These are phyloP conservation scores for Mortierella alpina DNA, from an alignment of 192 early-diverging fungal genomes.

Conservation along the genomic window DNA sequence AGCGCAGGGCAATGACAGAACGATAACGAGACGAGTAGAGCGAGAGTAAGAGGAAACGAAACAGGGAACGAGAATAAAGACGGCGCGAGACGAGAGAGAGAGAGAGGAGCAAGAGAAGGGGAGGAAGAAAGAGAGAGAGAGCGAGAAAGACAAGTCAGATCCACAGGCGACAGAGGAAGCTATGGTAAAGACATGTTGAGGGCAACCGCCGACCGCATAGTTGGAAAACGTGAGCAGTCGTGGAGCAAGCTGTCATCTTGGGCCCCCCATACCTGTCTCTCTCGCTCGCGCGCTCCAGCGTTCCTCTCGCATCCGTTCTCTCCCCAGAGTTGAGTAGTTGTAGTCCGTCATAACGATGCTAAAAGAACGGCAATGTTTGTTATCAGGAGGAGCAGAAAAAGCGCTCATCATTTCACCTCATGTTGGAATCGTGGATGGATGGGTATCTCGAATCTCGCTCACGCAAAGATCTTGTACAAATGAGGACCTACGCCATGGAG, in stretches of 20 bases:
- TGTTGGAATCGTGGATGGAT: conserved; percentile 30
- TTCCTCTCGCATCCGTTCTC: conserved; percentile 22
- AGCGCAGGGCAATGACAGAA: not conserved
- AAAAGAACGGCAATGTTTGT: conserved; percentile 17
- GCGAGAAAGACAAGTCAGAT: not conserved
- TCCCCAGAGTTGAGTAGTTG: conserved; percentile 44
- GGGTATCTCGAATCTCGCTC: conserved; percentile 42
- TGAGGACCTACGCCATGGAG: too few species aligned
- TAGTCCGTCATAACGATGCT: conserved; percentile 46
- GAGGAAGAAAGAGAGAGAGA: not conserved
- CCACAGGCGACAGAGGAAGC: not conserved
- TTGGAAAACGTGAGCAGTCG: conserved; percentile 1
- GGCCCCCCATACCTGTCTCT: not conserved
- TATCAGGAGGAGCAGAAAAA: not conserved
- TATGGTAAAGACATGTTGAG: not conserved
- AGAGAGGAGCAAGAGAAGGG: not conserved
- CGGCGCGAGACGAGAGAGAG: not conserved
- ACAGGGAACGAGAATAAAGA: not conserved
- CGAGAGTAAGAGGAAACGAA: not conserved
- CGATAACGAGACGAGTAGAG: not conserved
- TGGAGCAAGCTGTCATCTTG: conserved; percentile 23
- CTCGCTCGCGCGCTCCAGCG: not conserved
- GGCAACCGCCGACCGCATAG: not conserved
- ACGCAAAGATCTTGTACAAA: not conserved
- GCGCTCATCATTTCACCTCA: not conserved